phyloP scores from a whole-genome alignment of 192 early-diverging fungal genomes.

The Physocladia obscura region DNA sequence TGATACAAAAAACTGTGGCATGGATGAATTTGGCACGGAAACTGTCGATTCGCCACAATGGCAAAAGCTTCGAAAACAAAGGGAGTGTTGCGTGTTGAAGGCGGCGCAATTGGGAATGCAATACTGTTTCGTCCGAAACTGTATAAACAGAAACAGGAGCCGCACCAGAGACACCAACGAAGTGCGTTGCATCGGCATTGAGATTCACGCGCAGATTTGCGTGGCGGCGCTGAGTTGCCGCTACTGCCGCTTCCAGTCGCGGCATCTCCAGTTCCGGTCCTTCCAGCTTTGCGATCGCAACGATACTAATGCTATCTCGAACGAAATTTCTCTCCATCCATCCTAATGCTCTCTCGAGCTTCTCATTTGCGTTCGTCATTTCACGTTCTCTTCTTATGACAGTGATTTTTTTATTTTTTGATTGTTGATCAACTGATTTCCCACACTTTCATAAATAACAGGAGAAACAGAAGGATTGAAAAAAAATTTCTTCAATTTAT shows the following conservation, averaged over 20 bases:
- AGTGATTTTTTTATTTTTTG: neutral
- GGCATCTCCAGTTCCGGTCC: neutral
- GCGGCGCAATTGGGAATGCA: neutral
- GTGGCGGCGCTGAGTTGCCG: neutral
- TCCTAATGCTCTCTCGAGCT: neutral
- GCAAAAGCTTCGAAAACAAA: neutral
- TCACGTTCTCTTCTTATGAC: neutral
- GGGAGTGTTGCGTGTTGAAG: neutral
- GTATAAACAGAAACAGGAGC: neutral
- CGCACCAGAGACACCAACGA: neutral
- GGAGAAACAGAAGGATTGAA: no score
- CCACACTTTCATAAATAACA: no score
- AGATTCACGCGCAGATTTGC: neutral
- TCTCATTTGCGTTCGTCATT: no score
- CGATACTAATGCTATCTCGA: neutral
- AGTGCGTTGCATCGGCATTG: neutral
- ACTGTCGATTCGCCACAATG: neutral
- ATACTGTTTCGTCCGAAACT: neutral
- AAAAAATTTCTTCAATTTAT: no score
- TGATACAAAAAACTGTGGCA: neutral
- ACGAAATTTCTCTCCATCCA: neutral
- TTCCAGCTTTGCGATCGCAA: neutral
- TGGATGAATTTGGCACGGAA: neutral
- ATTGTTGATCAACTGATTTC: neutral
- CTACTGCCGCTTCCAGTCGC: neutral